Evolutionary conservation across 352 stramenopile species (phyloP).

Genomic region (Globisporangium paddicum): DNA sequence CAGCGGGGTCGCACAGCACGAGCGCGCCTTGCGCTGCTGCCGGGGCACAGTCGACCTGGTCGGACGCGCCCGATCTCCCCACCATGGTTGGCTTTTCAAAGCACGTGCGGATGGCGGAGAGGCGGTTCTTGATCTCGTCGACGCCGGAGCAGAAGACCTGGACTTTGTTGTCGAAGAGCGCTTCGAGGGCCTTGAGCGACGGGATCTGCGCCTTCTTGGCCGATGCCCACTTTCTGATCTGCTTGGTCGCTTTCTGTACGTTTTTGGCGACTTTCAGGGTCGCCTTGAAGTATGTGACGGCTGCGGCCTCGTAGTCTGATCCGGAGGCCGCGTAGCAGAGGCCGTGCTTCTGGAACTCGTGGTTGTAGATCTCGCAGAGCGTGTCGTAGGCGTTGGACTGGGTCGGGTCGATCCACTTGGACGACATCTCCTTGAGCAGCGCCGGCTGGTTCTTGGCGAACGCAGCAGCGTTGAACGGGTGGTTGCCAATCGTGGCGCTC

Average conservation of each 20-base stretch:
- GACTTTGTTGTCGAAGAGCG: slow-evolving; percentile 52
- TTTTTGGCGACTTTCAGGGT: slow-evolving; percentile 43
- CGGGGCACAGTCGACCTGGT: neutral
- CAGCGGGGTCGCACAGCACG: neutral
- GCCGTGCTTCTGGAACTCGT: neutral
- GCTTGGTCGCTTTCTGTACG: slow-evolving; percentile 26
- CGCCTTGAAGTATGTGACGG: slow-evolving; percentile 55
- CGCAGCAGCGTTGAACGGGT: slow-evolving; percentile 38
- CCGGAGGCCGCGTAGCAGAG: slow-evolving; percentile 31
- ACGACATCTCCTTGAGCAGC: slow-evolving; percentile 47
- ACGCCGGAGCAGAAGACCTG: slow-evolving; percentile 63
- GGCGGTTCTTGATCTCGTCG: slow-evolving; percentile 42
- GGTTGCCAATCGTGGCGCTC: slow-evolving; percentile 43
- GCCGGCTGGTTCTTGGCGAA: slow-evolving; percentile 38
- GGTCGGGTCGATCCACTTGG: slow-evolving; percentile 63
- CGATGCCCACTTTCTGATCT: slow-evolving; percentile 54
- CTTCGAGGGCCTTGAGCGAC: slow-evolving; percentile 31
- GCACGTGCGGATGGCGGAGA: slow-evolving; percentile 68
- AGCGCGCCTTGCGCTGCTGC: neutral
- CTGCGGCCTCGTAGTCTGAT: slow-evolving; percentile 44
- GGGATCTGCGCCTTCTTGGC: slow-evolving; percentile 9
- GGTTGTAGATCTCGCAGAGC: slow-evolving; percentile 34
- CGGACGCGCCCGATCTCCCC: neutral
- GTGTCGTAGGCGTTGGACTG: slow-evolving; percentile 42
- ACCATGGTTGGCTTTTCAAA: slow-evolving; percentile 27